phyloP scores from a whole-genome alignment of 345 rosid species.

The Jatropha curcas region DNA sequence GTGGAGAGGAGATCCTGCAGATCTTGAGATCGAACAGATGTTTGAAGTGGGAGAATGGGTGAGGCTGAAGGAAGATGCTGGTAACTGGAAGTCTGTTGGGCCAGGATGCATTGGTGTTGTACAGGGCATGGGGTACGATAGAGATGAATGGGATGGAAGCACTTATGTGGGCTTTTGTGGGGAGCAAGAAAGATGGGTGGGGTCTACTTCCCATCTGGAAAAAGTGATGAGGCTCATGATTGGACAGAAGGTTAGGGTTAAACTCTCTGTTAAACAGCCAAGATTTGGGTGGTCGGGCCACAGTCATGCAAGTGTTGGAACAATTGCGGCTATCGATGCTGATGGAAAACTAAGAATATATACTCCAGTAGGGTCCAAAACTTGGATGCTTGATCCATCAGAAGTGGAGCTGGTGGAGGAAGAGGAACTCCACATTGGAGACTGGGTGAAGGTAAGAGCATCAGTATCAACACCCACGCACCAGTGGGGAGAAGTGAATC shows the following conservation, averaged over 20 bases:
- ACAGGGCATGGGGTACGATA: conserved; percentile 80
- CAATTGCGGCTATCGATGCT: conserved; percentile 82
- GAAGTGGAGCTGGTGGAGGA: conserved; percentile 85
- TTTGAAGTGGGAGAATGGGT: conserved; percentile 98
- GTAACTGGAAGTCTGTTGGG: conserved; percentile 73
- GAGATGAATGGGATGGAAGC: conserved; percentile 83
- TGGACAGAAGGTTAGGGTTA: conserved; percentile 82
- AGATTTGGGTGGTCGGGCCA: conserved; percentile 97
- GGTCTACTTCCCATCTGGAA: conserved; percentile 68
- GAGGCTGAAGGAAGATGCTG: conserved; percentile 54
- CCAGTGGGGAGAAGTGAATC: conserved; percentile 97
- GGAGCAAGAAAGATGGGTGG: conserved; percentile 94
- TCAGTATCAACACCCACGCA: conserved; percentile 68
- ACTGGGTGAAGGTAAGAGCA: conserved; percentile 79
- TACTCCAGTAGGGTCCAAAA: conserved; percentile 84
- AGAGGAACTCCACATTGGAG: conserved; percentile 77
- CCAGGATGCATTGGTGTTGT: conserved; percentile 85
- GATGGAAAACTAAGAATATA: conserved; percentile 94
- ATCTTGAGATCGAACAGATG: conserved; percentile 69
- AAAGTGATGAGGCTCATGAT: conserved; percentile 54
- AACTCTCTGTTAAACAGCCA: conserved; percentile 79
- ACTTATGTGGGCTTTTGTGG: conserved; percentile 77
- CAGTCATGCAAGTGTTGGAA: conserved; percentile 74
- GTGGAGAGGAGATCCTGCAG: conserved; percentile 96
- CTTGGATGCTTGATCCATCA: conserved; percentile 97